Evolutionary conservation across 106 monocot genomes (phyloP).

Genomic region (Vanilla planifolia): DNA sequence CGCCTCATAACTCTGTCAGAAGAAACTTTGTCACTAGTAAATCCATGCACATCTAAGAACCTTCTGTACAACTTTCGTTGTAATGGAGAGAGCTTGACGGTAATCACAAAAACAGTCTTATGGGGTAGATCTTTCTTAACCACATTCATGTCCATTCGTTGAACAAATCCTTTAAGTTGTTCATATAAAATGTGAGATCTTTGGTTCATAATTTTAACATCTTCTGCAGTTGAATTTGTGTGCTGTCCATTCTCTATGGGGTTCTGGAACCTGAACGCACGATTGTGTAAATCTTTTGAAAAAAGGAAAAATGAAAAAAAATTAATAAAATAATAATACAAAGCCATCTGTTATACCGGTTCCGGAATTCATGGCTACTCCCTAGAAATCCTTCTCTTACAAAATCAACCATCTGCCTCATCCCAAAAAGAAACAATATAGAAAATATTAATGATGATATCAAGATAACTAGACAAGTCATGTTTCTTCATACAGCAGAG

Average conservation of each 20-base stretch:
- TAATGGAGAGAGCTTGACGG: constrained; percentile 89
- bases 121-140: constrained; percentile 94
- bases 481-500: not conserved
- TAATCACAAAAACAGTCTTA: constrained; percentile 89
- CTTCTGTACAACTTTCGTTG: constrained; percentile 82
- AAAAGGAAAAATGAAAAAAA: not conserved
- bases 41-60: constrained; percentile 84
- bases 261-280: constrained; percentile 80
- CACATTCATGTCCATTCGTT: constrained; percentile 94
- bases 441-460: not conserved
- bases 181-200: constrained; percentile 92
- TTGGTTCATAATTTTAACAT: constrained; percentile 98
- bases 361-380: constrained; percentile 88
- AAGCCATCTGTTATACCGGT: constrained; percentile 37
- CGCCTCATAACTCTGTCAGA: constrained; percentile 45
- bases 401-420: constrained; percentile 97
- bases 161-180: constrained; percentile 95
- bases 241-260: constrained; percentile 99
- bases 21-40: constrained; percentile 46
- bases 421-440: constrained; percentile 6
- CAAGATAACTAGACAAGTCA: not conserved
- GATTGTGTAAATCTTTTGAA: not conserved
- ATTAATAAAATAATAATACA: not conserved
- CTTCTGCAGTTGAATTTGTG: constrained; percentile 81
- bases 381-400: constrained; percentile 96